Evolutionary conservation across 2,329 filamentous ascomycete species (phyloP).

Genomic region (Aspergillus novofumigatus): DNA sequence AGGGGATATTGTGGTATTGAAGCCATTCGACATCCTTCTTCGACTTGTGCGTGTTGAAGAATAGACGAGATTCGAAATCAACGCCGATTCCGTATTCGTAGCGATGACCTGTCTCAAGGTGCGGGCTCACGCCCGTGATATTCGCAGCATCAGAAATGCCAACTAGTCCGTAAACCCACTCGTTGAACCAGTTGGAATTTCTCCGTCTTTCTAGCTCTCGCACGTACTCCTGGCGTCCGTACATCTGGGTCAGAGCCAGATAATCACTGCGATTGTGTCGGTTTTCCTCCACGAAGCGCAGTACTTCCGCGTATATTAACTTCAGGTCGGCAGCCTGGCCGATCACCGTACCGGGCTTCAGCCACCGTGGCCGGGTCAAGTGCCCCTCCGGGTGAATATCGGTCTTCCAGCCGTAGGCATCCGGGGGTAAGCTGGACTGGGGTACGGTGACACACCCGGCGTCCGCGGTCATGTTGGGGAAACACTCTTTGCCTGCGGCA

Average conservation of each 20-base stretch:
- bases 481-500: constrained; percentile 52
- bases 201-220: constrained; percentile 41
- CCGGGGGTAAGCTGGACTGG: constrained; percentile 46
- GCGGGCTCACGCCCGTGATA: constrained; percentile 31
- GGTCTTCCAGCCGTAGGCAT: constrained; percentile 47
- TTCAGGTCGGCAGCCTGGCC: constrained; percentile 49
- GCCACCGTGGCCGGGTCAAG: constrained; percentile 44
- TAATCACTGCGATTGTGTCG: constrained; percentile 38
- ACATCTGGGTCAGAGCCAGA: constrained; percentile 49
- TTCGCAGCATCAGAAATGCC: constrained; percentile 37
- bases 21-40: constrained; percentile 41
- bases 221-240: constrained; percentile 50
- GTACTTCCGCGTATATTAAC: constrained; percentile 42
- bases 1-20: constrained; percentile 35
- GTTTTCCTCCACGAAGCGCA: constrained; percentile 34
- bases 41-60: constrained; percentile 43
- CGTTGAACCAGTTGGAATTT: constrained; percentile 30
- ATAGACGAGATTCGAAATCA: constrained; percentile 50
- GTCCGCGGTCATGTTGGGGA: constrained; percentile 39
- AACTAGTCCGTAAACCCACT: constrained; percentile 36
- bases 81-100: constrained; percentile 52
- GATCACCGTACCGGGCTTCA: constrained; percentile 49
- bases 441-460: constrained; percentile 53
- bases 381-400: constrained; percentile 35
- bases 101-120: constrained; percentile 32